Base-by-base conservation (phyloP, 2,329 filamentous ascomycete species). In the Escovopsis sp. region DNA sequence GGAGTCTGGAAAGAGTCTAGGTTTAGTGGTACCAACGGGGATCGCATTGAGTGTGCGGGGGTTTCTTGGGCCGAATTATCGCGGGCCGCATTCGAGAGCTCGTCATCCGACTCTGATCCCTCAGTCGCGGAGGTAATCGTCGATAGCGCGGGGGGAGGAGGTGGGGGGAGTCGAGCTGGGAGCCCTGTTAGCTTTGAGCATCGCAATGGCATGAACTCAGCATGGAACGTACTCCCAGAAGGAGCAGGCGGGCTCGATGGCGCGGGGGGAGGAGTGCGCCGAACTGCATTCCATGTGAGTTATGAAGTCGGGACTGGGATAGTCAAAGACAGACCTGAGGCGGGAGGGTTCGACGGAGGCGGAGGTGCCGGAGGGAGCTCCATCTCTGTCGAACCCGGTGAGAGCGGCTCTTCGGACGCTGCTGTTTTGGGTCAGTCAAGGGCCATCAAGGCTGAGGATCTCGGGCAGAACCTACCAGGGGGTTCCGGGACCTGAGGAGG, bases 61-160 rank as follows among this genome's bases (percentile, higher is more conserved):
- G 70, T 59, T 39, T 66, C 61, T 49, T 61, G 58, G 52, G 70
- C 55, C 53, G 61, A 9, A 11, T 11, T 59, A 39, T 66, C 61
- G 49, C 62, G 58, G 51, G 70, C 54, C 53, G 61, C 60, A 41
- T 67, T 66, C 9, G 82, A 86, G 52, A 87, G 65, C 58, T 95
- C 89, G 57, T 95, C 88, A 51, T 93, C 88, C 35, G 88, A 91
- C 57, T 83, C 84, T 2, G 86, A 93, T 27, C 86, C 87, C 46
- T 81, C 72, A 44, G 79, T 85, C 37, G 78, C 79, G 34, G 84
- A 84, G 38, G 71, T 67, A 13, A 74, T 56, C 35, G 67, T 65
- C 31, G 70, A 63, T 33, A 72, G 64, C 39, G 72, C 67, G 35
- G 67, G 66, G 30, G 72, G 67, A 34, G 66, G 66, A 30, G 67